Evolutionary conservation across 371 early-diverging fungal genomes (phyloP), one percentile per base, ranked within the genome.

Genomic region (Chytridiales sp.): DNA sequence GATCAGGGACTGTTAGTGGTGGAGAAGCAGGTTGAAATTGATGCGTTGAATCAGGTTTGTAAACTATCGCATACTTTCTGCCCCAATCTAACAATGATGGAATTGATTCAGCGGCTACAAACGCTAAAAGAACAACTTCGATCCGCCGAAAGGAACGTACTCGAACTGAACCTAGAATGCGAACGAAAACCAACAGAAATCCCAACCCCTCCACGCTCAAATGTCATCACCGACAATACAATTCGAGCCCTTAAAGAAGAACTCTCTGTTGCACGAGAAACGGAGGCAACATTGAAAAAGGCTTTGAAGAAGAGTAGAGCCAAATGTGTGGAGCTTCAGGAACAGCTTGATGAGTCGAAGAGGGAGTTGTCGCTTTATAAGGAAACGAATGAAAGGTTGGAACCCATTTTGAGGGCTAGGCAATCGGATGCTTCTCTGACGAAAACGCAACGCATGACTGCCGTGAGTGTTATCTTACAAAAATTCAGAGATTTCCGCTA

Each of bases 11-110:
- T 39, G 8, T 19, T 42, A 8, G 17, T 61, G 24, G 53, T 55
- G 17, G 61, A 61, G 30, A 36, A 29, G 46, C n/a, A 44, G 52
- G 26, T 29, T 8, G 61, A 61, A 54, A 32, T 61, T 6, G 27
- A 3, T 0, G 36, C 54, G 22, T 30, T 61, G 36, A 34, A 27
- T 17, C 8, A 41, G 47, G 38, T 43, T 11, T 32, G 22, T 9
- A 13, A n/a, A 15, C n/a, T n/a, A n/a, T n/a, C n/a, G n/a, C n/a
- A n/a, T n/a, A n/a, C n/a, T 32, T 22, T 13, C 6, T 35, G 13
- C 27, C 8, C 8, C 19, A 1, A 26, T 9, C 2, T 15, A 13
- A 4, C 52, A 36, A 49, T 15, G 17, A 38, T 9, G 17, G 38
- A 38, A 38, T 8, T 38, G 8, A 9, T 38, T 38, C 11, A 38